Percentiles rank a stretch among this genome's conserved stretches.
Conservation (phyloP, 1,284 basidiomycete genomes). For the Phellopilus nigrolimitatus region DNA sequence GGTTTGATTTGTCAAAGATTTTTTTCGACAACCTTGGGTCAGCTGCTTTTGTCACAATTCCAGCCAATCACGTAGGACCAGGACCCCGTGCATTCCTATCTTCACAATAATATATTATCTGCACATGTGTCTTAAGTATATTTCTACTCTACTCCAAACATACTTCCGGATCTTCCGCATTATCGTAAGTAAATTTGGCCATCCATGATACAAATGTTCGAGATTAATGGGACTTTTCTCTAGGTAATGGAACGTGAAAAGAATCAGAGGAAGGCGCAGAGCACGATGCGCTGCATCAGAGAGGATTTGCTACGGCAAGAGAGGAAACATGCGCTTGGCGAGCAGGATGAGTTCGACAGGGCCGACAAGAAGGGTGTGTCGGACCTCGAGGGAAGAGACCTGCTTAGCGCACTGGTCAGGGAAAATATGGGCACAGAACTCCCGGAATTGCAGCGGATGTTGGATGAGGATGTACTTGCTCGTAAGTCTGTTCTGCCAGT, state of each 20-base stretch:
- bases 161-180: too few species aligned
- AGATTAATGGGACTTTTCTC: too few species aligned
- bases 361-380: constrained; percentile 29
- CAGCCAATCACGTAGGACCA: too few species aligned
- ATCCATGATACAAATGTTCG: too few species aligned
- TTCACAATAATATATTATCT: too few species aligned
- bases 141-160: too few species aligned
- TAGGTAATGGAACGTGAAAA: constrained; percentile 15
- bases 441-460: constrained; percentile 53
- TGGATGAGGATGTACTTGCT: constrained; percentile 68
- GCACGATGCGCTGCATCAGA: constrained; percentile 34
- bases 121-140: too few species aligned
- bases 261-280: constrained; percentile 20
- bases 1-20: too few species aligned
- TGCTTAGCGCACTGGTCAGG: constrained; percentile 51
- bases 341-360: constrained; percentile 19
- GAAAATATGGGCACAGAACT: constrained; percentile 62
- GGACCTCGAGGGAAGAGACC: constrained; percentile 36
- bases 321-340: constrained; percentile 33
- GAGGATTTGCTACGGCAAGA: constrained; percentile 41
- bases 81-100: too few species aligned
- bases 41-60: too few species aligned
- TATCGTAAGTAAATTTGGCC: too few species aligned
- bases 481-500: constrained; percentile 44
- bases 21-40: too few species aligned